Evolutionary conservation across 192 early-diverging fungal species (phyloP).

Genomic region (Entomortierella chlamydospora): DNA sequence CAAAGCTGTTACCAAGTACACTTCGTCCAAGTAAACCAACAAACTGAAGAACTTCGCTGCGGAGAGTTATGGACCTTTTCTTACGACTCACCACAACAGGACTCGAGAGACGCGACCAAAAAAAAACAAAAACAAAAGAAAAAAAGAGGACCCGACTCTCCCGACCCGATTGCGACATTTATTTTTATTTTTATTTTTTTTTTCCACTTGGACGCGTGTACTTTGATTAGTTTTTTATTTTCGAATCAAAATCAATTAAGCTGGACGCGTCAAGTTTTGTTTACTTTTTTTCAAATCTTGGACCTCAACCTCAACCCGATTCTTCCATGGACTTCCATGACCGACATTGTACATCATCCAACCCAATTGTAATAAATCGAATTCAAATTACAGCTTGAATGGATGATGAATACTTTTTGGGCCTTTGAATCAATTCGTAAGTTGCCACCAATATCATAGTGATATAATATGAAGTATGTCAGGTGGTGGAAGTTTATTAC

Average conservation of each 20-base stretch:
- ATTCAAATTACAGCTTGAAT: neutral
- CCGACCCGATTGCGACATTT: neutral
- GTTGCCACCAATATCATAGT: no score
- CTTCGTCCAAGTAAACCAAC: constrained; percentile 75
- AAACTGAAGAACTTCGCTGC: neutral
- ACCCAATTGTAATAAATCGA: constrained; percentile 33
- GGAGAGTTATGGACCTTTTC: neutral
- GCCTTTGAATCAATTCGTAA: no score
- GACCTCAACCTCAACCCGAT: constrained; percentile 5
- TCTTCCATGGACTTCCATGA: constrained; percentile 25
- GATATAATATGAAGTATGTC: no score
- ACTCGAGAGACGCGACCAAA: neutral
- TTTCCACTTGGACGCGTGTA: constrained; percentile 10
- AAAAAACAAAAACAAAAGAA: constrained; percentile 3
- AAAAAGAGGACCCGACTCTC: neutral
- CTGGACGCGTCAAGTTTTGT: constrained; percentile 23
- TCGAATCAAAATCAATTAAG: constrained; percentile 5
- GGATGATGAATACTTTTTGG: neutral
- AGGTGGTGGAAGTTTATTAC: no score
- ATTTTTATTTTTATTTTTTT: constrained; percentile 17
- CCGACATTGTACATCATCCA: constrained; percentile 38
- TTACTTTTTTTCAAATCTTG: constrained; percentile 6
- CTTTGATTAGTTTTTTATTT: constrained; percentile 13
- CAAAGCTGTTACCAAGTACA: constrained; percentile 98
- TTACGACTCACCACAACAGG: neutral